phyloP scores from a whole-genome alignment of 352 stramenopile species.

The Phytophthora macrochlamydospora region DNA sequence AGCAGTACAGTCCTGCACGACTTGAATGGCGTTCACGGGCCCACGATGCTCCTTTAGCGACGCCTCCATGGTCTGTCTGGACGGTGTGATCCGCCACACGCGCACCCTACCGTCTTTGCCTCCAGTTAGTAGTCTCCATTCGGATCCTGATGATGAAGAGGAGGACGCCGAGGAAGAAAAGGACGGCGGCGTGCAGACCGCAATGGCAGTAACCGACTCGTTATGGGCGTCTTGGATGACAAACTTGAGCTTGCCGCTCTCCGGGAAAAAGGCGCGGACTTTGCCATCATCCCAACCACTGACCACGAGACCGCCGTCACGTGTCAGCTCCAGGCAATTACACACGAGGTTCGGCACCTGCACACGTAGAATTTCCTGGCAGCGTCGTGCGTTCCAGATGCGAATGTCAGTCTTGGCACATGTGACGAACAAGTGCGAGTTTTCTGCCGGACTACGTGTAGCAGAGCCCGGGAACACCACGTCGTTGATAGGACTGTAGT shows the following conservation, averaged over 20 bases:
- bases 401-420: conserved; percentile 95
- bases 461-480: conserved; percentile 89
- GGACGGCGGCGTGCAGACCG: conserved; percentile 74
- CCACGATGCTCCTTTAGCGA: conserved; percentile 96
- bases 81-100: conserved; percentile 93
- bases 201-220: conserved; percentile 94
- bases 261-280: conserved; percentile 96
- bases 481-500: conserved; percentile 93
- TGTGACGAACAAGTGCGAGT: conserved; percentile 95
- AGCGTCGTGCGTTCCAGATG: conserved; percentile 93
- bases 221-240: conserved; percentile 97
- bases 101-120: conserved; percentile 94
- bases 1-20: conserved; percentile 70
- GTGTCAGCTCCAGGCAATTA: conserved; percentile 92
- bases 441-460: conserved; percentile 65
- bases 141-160: conserved; percentile 29
- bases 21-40: conserved; percentile 91
- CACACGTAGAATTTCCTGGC: conserved; percentile 96
- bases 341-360: conserved; percentile 98
- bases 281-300: conserved; percentile 97
- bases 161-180: conserved; percentile 18
- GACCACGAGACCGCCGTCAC: conserved; percentile 90
- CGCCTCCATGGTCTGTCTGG: conserved; percentile 94
- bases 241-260: conserved; percentile 96
- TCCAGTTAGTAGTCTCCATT: conserved; percentile 94